phyloP scores from a whole-genome alignment of 768 basidiomycete species.

The Crucibulum laeve region DNA sequence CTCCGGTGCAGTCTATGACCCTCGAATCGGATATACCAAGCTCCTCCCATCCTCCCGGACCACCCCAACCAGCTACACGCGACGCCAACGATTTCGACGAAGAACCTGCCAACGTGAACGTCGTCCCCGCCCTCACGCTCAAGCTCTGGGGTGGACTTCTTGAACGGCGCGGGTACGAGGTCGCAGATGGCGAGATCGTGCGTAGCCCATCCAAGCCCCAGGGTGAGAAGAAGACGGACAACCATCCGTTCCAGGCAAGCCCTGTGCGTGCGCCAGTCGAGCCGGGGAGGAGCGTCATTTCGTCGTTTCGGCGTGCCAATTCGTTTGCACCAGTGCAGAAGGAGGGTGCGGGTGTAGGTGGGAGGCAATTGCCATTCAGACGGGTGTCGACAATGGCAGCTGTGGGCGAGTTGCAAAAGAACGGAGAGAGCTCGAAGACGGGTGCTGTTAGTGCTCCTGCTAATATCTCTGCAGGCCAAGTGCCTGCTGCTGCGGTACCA shows the following conservation, averaged over 20 bases:
- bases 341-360: conserved; percentile 12
- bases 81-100: conserved; percentile 43
- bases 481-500: too few relatives aligned
- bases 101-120: conserved; percentile 50
- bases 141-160: conserved; percentile 72
- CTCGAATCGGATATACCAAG: background rate
- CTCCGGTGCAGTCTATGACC: too few relatives aligned
- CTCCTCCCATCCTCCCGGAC: background rate
- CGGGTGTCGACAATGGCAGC: conserved; percentile 28
- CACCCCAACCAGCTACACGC: conserved; percentile 10
- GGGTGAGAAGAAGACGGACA: background rate
- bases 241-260: conserved; percentile 2
- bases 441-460: too few relatives aligned
- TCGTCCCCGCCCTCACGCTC: conserved; percentile 57
- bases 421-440: conserved; percentile 16
- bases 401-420: conserved; percentile 4
- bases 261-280: conserved; percentile 10
- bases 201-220: conserved; percentile 53
- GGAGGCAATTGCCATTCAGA: conserved; percentile 40
- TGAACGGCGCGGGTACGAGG: conserved; percentile 60
- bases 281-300: conserved; percentile 40
- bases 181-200: conserved; percentile 53
- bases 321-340: conserved; percentile 50
- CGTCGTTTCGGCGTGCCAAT: conserved; percentile 56
- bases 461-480: too few relatives aligned